Conservation (phyloP, 805 yeast species). For the Yamadazyma endophytica region DNA sequence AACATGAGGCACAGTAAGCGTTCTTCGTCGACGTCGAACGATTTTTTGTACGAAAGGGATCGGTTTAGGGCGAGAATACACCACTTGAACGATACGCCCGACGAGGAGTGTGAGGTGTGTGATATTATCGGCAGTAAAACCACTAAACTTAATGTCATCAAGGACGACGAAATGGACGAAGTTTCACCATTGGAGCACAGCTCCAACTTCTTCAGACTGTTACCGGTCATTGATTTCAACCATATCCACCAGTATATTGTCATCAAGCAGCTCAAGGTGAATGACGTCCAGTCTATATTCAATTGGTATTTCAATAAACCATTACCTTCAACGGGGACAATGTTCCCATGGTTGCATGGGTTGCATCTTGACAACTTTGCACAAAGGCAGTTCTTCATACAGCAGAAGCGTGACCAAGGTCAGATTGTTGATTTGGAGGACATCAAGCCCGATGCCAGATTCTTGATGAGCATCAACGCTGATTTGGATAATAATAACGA, state of each 20-base stretch:
- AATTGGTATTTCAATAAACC: constrained; percentile 35
- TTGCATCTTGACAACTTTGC: constrained; percentile 54
- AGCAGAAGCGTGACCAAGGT: constrained; percentile 17
- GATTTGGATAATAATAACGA: constrained; percentile 5
- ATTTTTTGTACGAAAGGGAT: constrained; percentile 35
- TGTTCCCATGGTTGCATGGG: constrained; percentile 94
- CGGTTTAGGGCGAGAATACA: constrained; percentile 37
- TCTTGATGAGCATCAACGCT: constrained; percentile 33
- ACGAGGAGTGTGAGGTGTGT: constrained; percentile 27
- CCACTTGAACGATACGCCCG: constrained; percentile 21
- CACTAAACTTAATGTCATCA: constrained; percentile 26
- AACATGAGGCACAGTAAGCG: constrained; percentile 23
- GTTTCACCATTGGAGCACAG: constrained; percentile 5
- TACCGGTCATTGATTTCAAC: not conserved
- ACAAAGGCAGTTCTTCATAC: constrained; percentile 44
- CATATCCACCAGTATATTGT: constrained; percentile 1
- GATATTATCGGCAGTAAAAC: constrained; percentile 35
- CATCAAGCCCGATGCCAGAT: constrained; percentile 21
- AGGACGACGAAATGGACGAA: not conserved
- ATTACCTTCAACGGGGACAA: constrained; percentile 56
- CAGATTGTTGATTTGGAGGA: not conserved
- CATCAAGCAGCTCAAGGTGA: constrained; percentile 14
- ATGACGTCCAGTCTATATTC: constrained; percentile 19
- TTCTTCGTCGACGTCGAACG: constrained; percentile 38
- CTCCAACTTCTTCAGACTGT: constrained; percentile 1